Conservation (phyloP, 768 basidiomycete species). For the Suillus brevipes region DNA sequence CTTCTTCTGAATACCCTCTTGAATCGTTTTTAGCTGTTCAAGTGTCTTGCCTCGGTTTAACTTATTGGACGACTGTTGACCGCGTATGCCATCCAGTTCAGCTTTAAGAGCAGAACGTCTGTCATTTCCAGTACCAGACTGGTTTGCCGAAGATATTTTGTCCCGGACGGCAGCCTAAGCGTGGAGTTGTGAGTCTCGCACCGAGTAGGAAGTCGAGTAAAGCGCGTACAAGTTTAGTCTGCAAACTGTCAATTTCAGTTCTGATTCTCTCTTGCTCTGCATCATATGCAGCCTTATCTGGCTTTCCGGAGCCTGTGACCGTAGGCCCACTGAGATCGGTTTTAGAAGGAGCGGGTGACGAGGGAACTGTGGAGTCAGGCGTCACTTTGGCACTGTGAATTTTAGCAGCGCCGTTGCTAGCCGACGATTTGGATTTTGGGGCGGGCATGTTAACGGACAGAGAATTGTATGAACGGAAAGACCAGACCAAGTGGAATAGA, state of each 20-base stretch:
- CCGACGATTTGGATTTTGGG: conserved; percentile 55
- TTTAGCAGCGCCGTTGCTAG: conserved; percentile 48
- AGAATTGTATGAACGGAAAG: conserved; percentile 22
- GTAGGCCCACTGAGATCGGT: conserved; percentile 21
- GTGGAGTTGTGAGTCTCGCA: conserved; percentile 8
- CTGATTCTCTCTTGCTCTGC: conserved; percentile 83
- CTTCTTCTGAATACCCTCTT: conserved; percentile 83
- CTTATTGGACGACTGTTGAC: conserved; percentile 79
- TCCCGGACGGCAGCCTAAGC: conserved; percentile 67
- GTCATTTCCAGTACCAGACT: conserved; percentile 68
- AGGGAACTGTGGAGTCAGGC: conserved; percentile 27
- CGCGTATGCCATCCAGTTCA: conserved; percentile 79
- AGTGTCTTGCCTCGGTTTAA: conserved; percentile 62
- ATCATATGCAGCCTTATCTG: conserved; percentile 85
- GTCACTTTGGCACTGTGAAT: conserved; percentile 20
- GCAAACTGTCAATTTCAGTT: conserved; percentile 79
- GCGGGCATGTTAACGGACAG: conserved; percentile 30
- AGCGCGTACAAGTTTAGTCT: conserved; percentile 72
- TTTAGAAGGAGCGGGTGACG: conserved; percentile 26
- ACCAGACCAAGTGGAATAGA: conserved; percentile 2
- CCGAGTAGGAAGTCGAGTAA: conserved; percentile 2
- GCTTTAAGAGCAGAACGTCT: conserved; percentile 68
- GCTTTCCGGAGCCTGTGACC: conserved; percentile 50
- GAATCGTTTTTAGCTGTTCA: conserved; percentile 76
- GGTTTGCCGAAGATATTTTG: conserved; percentile 67